Evolutionary conservation across 345 rosid species (phyloP).

Genomic region (Rhodamnia rubescens): DNA sequence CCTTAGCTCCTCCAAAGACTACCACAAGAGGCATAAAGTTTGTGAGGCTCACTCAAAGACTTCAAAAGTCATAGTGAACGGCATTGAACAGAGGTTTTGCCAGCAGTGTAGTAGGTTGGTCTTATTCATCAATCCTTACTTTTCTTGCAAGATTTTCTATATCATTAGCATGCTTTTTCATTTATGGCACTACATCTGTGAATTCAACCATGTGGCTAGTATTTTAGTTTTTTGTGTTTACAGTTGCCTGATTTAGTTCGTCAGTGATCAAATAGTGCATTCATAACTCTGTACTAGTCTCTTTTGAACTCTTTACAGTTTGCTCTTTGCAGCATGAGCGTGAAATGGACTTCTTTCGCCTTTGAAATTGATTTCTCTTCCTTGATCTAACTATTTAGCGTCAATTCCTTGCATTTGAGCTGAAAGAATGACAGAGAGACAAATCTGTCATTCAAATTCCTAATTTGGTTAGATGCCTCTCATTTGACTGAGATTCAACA

Average conservation of each 20-base stretch:
- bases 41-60: conserved; percentile 75
- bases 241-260: not conserved
- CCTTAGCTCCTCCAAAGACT: conserved; percentile 61
- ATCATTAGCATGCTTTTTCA: not conserved
- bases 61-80: conserved; percentile 51
- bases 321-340: not conserved
- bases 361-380: not conserved
- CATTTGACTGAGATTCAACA: not conserved
- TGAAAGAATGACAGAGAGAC: not conserved
- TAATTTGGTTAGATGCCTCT: not conserved
- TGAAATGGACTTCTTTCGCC: not conserved
- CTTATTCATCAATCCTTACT: not conserved
- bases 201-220: not conserved
- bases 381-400: not conserved
- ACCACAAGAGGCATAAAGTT: conserved; percentile 76
- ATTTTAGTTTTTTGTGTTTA: not conserved
- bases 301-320: not conserved
- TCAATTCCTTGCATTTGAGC: not conserved
- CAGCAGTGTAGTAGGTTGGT: conserved; percentile 89
- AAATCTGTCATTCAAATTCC: not conserved
- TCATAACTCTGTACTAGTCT: not conserved
- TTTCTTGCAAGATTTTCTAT: not conserved
- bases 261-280: not conserved
- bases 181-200: not conserved
- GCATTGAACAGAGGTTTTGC: conserved; percentile 72